Evolutionary conservation across 2,329 filamentous ascomycete genomes (phyloP).

Genomic region (Diaporthe longicolla): DNA sequence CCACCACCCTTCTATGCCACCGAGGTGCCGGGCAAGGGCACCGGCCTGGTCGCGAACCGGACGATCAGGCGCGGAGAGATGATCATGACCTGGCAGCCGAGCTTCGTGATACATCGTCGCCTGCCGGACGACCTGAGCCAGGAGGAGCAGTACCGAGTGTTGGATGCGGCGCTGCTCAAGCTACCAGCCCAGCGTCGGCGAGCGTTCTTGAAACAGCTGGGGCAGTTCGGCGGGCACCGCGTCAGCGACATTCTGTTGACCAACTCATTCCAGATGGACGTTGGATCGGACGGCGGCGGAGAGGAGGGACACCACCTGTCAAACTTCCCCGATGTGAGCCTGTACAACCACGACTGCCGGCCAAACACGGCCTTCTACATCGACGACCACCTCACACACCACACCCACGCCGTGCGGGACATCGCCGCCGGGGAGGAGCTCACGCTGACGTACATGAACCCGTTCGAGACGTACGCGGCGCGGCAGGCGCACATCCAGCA

Average conservation of each 20-base stretch:
- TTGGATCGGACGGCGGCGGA: neutral
- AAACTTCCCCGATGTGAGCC: conserved; percentile 52
- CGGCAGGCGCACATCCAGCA: conserved; percentile 49
- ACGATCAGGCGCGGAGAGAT: conserved; percentile 45
- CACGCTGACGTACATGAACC: conserved; percentile 54
- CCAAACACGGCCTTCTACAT: conserved; percentile 53
- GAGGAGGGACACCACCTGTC: conserved; percentile 34
- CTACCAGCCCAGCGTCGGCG: conserved; percentile 43
- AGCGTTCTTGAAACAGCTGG: conserved; percentile 45
- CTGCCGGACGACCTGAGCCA: conserved; percentile 44
- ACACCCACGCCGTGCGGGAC: conserved; percentile 50
- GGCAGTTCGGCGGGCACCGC: conserved; percentile 46
- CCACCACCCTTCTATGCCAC: conserved; percentile 34
- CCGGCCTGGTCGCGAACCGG: conserved; percentile 45
- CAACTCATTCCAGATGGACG: conserved; percentile 47
- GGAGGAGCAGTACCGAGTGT: conserved; percentile 43
- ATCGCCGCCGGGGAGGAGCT: conserved; percentile 54
- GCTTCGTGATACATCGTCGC: conserved; percentile 46
- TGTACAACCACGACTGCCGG: conserved; percentile 56
- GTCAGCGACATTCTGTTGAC: conserved; percentile 48
- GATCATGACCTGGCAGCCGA: conserved; percentile 46
- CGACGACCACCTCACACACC: conserved; percentile 51
- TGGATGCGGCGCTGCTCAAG: conserved; percentile 45
- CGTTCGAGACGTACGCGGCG: conserved; percentile 46
- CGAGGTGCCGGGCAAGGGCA: conserved; percentile 45